Evolutionary conservation across 495 filamentous ascomycete species (phyloP), one percentile per base, ranked within the genome.

Genomic region (Rostrohypoxylon terebratum): DNA sequence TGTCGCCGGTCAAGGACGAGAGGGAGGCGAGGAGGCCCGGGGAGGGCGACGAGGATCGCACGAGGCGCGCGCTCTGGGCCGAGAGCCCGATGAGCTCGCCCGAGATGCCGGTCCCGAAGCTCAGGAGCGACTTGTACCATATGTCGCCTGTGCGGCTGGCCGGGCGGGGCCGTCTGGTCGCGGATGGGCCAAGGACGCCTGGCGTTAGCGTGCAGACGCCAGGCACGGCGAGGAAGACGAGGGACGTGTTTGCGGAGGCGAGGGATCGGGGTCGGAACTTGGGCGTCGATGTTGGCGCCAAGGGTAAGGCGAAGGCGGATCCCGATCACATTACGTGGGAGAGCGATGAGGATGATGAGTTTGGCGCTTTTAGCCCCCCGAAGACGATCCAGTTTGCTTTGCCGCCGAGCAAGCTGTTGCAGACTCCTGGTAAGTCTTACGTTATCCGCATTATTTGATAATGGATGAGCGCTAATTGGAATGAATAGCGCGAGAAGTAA

Each of bases 311-410:
- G 34, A 72, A 77, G 14, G 77, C 72, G 55, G 79, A 77, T n/a
- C 80, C 77, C 23, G 83, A 84, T 45, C 85, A 87, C 76, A 85
- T 87, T 18, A 81, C 78, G 11, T 94, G 91, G 90, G 89, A 93
- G 34, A 91, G 88, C 63, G 84, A 87, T 57, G 84, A 83, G 55
- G 84, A 87, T 66, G 87, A 92, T 45, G 87, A 90, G 1, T 88
- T 89, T 44, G 86, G 85, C 1, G 93, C 89, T 0, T 88, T 94
- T 72, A 97, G 93, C 75, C 96, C 96, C 38, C 96, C 96, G 0
- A 97, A 97, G 82, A 99, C 96, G 25, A 97, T 99, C 79, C 94
- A 97, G 76, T 99, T 99, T 77, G 91, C 93, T 74, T 84, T 99
- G 64, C 94, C 94, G 63, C 92, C 93, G 75, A 92, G 90, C 54